A percentile compares a stretch with the other conserved stretches of the same genome.
phyloP scores from a whole-genome alignment of 441 rosid genomes.

The Bruguiera hainesii region DNA sequence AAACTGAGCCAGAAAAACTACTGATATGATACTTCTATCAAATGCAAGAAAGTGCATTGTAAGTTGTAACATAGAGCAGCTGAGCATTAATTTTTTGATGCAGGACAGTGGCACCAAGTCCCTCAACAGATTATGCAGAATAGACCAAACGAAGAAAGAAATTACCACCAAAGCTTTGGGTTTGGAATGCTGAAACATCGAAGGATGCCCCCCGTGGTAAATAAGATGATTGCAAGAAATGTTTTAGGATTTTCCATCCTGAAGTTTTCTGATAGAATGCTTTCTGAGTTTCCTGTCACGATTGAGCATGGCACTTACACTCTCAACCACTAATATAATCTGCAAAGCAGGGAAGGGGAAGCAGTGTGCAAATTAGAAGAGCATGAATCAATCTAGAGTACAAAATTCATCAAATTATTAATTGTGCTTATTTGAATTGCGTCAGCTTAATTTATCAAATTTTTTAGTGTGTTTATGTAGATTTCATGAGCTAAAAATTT shows the following conservation, averaged over 20 bases:
- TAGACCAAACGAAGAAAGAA: constrained; percentile 1
- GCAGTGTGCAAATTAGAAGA: background rate
- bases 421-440: background rate
- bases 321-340: constrained; percentile 81
- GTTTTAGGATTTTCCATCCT: constrained; percentile 29
- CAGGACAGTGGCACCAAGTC: background rate
- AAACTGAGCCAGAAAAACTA: too few species aligned
- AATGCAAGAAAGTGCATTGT: too few species aligned
- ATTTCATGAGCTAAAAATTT: too few species aligned
- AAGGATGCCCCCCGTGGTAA: background rate
- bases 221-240: constrained; percentile 1
- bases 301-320: constrained; percentile 77
- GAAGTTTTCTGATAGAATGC: constrained; percentile 26
- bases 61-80: background rate
- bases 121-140: background rate
- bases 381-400: background rate
- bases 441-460: too few species aligned
- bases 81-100: background rate
- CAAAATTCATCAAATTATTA: background rate
- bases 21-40: too few species aligned
- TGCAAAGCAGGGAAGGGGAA: constrained; percentile 26
- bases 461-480: too few species aligned
- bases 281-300: constrained; percentile 65
- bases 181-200: background rate
- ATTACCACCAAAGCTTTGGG: background rate